A percentile compares a stretch with the other conserved stretches of the same genome.
These are phyloP conservation scores for Coemansia sp. DNA, from an alignment of 192 early-diverging fungal species.

Conservation along the genomic window DNA sequence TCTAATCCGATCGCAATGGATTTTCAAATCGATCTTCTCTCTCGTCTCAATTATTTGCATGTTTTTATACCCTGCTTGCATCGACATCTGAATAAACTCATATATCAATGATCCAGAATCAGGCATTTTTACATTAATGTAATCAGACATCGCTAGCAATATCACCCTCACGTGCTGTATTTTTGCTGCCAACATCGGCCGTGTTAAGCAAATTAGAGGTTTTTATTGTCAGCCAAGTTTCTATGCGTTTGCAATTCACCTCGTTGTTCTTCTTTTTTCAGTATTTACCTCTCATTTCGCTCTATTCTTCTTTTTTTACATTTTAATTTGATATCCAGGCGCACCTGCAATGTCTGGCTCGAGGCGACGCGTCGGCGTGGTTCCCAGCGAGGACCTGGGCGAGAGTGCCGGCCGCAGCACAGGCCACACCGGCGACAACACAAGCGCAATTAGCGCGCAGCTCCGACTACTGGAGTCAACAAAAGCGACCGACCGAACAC, in stretches of 20 bases:
- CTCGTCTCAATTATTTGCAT: too few species aligned
- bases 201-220: too few species aligned
- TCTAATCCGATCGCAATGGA: too few species aligned
- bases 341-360: conserved; percentile 19
- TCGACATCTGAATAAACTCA: too few species aligned
- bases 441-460: conserved; percentile 25
- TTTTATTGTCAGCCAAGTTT: too few species aligned
- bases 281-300: conserved; percentile 6
- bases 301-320: neutral
- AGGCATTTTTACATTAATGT: too few species aligned
- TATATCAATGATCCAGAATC: too few species aligned
- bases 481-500: conserved; percentile 43
- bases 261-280: neutral
- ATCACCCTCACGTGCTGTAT: too few species aligned
- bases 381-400: conserved; percentile 23
- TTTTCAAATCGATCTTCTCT: neutral
- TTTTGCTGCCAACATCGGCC: too few species aligned
- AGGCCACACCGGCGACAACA: neutral
- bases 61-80: too few species aligned
- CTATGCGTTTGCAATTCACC: neutral
- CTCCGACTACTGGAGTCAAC: conserved; percentile 38
- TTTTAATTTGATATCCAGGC: neutral
- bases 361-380: conserved; percentile 35
- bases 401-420: conserved; percentile 1
- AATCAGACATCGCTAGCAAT: too few species aligned